phyloP scores from a whole-genome alignment of 2,329 filamentous ascomycete genomes.

The Sporothrix pallida region DNA sequence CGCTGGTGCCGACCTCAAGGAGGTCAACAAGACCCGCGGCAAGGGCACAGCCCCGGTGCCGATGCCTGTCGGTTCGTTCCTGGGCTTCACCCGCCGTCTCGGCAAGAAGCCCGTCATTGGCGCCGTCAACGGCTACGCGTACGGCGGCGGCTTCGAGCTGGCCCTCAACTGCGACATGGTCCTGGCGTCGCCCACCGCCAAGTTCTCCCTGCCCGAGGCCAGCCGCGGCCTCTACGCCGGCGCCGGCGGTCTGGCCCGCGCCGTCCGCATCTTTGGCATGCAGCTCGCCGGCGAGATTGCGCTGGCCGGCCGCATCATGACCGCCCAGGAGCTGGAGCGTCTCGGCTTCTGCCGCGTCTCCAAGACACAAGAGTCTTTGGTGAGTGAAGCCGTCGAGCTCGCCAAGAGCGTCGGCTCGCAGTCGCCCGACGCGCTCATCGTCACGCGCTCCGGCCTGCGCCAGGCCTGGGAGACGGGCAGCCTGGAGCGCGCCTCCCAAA shows the following conservation, averaged over 20 bases:
- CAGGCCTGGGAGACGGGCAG: slow-evolving; percentile 68
- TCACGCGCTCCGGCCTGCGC: slow-evolving; percentile 72
- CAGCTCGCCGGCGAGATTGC: slow-evolving; percentile 75
- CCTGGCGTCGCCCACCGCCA: slow-evolving; percentile 57
- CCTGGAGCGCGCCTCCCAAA: slow-evolving; percentile 40
- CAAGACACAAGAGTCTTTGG: slow-evolving; percentile 54
- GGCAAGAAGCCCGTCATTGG: slow-evolving; percentile 68
- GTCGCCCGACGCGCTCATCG: slow-evolving; percentile 77
- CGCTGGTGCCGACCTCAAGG: slow-evolving; percentile 61
- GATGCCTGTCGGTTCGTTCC: slow-evolving; percentile 38
- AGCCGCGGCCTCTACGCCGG: slow-evolving; percentile 72
- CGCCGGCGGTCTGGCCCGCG: slow-evolving; percentile 71
- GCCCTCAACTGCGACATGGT: slow-evolving; percentile 65
- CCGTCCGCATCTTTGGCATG: slow-evolving; percentile 68
- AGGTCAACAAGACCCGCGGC: slow-evolving; percentile 45
- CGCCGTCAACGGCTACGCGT: slow-evolving; percentile 66
- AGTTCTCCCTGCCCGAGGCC: slow-evolving; percentile 69
- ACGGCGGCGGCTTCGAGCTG: slow-evolving; percentile 68
- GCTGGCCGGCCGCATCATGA: slow-evolving; percentile 65
- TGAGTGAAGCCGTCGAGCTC: slow-evolving; percentile 58
- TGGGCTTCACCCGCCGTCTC: slow-evolving; percentile 53
- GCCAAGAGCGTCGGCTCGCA: slow-evolving; percentile 67
- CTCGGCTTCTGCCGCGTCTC: slow-evolving; percentile 67
- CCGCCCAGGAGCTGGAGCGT: slow-evolving; percentile 61
- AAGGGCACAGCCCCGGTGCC: slow-evolving; percentile 39